These are phyloP conservation scores for Magnolia kwangsiensis DNA, from an alignment of 164 flowering plant genomes.

Conservation along the genomic window DNA sequence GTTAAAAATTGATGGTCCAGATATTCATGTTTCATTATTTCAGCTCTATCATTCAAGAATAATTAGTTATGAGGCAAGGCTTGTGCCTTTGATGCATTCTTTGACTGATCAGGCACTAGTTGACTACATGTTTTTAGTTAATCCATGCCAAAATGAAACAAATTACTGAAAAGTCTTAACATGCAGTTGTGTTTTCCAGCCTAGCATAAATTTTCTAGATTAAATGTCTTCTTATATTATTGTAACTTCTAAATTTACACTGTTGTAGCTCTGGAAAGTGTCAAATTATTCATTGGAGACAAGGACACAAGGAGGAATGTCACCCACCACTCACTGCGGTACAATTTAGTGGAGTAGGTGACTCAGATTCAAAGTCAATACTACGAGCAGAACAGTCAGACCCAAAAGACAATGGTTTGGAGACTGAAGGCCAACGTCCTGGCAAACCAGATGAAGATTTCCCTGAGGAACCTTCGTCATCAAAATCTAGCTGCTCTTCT, in stretches of 20 bases:
- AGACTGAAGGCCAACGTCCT: conserved; percentile 10
- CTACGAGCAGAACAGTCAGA: conserved; percentile 16
- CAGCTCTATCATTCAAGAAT: too few species aligned
- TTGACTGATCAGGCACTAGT: too few species aligned
- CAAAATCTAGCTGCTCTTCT: not conserved
- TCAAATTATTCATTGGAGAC: conserved; percentile 84
- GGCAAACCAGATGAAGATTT: conserved; percentile 14
- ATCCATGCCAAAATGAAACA: too few species aligned
- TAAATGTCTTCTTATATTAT: too few species aligned
- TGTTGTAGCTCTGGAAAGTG: conserved; percentile 77
- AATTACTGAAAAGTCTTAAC: too few species aligned
- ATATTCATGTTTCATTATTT: too few species aligned
- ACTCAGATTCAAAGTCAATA: conserved; percentile 12
- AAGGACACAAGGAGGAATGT: conserved; percentile 81
- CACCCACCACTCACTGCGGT: conserved; percentile 29
- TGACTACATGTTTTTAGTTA: not conserved
- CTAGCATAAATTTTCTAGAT: too few species aligned
- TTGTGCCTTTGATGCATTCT: too few species aligned
- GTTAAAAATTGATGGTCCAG: too few species aligned
- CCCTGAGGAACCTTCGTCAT: not conserved
- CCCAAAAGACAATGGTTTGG: conserved; percentile 10
- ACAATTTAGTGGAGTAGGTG: conserved; percentile 14
- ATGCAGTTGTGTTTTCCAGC: too few species aligned
- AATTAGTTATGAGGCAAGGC: too few species aligned
- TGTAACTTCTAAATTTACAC: not conserved